These are phyloP conservation scores for Pyricularia sp. DNA, from an alignment of 2,329 filamentous ascomycete species.

Conservation along the genomic window DNA sequence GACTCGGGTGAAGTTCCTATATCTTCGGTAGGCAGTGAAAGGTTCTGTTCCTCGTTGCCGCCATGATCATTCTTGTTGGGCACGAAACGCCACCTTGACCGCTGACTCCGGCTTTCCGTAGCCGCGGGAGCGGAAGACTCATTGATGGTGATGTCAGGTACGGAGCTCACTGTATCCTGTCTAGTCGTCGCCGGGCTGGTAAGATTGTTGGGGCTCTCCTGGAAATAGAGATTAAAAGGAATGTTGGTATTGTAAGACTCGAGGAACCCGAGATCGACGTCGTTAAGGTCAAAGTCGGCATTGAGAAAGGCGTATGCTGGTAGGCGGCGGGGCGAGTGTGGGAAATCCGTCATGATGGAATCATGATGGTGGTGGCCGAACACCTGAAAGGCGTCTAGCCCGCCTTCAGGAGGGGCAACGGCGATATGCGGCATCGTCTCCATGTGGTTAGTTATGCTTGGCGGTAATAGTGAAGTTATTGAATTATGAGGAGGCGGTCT, in stretches of 20 bases:
- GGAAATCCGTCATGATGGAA: not conserved
- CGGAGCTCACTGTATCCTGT: not conserved
- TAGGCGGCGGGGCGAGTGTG: not conserved
- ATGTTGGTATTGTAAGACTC: not conserved
- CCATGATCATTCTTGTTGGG: slow-evolving; percentile 21
- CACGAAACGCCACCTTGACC: slow-evolving; percentile 17
- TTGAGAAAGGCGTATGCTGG: not conserved
- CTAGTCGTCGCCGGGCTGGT: not conserved
- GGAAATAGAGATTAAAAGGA: not conserved
- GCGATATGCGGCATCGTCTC: not conserved
- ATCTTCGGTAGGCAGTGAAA: slow-evolving; percentile 17
- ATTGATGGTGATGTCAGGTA: not conserved
- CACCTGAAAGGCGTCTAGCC: not conserved
- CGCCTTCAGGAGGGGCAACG: not conserved
- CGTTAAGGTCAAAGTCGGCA: not conserved
- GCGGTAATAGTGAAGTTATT: not conserved
- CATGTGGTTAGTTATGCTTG: not conserved
- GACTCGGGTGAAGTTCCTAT: slow-evolving; percentile 12
- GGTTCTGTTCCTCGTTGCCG: slow-evolving; percentile 20
- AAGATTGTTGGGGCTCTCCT: slow-evolving; percentile 1
- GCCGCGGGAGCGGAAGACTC: not conserved
- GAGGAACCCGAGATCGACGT: not conserved
- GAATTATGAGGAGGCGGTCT: not conserved
- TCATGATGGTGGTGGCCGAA: not conserved
- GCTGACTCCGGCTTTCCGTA: slow-evolving; percentile 13